These are phyloP conservation scores for Fusarium sp. DNA, from an alignment of 2,329 filamentous ascomycete species.

Conservation along the genomic window DNA sequence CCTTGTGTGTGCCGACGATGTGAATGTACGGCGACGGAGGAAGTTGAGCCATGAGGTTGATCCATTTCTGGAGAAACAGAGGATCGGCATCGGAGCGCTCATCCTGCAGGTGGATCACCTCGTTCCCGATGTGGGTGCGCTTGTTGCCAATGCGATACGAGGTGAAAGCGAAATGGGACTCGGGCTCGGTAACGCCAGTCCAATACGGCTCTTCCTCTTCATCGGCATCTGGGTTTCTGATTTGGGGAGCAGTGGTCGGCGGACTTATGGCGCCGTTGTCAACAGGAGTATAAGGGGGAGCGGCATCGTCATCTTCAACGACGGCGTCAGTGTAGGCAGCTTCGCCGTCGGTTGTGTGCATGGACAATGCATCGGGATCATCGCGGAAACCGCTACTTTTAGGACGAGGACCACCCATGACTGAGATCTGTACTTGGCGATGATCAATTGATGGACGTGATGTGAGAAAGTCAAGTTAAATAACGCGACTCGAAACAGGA, in stretches of 20 bases:
- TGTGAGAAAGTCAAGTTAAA: not conserved
- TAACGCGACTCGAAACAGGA: not conserved
- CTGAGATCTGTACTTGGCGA: not conserved
- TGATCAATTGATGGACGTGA: not conserved
- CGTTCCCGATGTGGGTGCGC: constrained; percentile 30
- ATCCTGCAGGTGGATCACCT: constrained; percentile 27
- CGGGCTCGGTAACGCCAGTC: constrained; percentile 9
- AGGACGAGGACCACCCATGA: constrained; percentile 9
- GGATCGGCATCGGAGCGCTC: constrained; percentile 31
- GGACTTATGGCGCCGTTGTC: not conserved
- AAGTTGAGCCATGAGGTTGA: constrained; percentile 17
- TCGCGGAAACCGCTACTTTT: constrained; percentile 14
- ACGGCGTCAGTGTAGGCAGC: constrained; percentile 13
- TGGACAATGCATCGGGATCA: constrained; percentile 36
- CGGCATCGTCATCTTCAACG: constrained; percentile 5
- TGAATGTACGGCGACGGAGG: constrained; percentile 38
- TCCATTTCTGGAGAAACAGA: constrained; percentile 20
- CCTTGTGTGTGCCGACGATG: constrained; percentile 27
- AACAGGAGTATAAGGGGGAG: not conserved
- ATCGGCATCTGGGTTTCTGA: not conserved
- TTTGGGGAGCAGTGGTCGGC: not conserved
- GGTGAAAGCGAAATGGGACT: constrained; percentile 15
- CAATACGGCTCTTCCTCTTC: not conserved
- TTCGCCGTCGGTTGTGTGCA: constrained; percentile 33
- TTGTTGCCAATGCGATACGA: constrained; percentile 29